These are phyloP conservation scores for Nicotiana obtusifolia DNA, from an alignment of 257 asterid genomes.

Conservation along the genomic window DNA sequence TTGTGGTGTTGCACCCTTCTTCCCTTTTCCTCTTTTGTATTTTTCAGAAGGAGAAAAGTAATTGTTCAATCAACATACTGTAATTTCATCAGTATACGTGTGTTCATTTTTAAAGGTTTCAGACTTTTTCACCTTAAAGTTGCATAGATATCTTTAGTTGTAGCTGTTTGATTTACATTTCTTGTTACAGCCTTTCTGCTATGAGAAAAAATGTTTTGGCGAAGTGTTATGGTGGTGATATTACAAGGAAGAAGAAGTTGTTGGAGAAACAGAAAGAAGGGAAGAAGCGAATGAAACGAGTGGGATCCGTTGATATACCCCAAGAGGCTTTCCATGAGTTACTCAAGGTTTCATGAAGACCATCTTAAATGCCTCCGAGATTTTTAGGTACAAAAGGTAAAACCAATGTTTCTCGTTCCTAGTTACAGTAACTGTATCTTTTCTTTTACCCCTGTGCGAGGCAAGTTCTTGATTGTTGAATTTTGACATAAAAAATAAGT, in stretches of 20 bases:
- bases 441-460: neutral
- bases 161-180: neutral
- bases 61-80: neutral
- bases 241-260: slow-evolving; percentile 76
- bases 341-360: slow-evolving; percentile 64
- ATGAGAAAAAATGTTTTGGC: slow-evolving; percentile 97
- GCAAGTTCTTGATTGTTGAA: neutral
- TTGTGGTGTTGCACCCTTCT: neutral
- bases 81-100: neutral
- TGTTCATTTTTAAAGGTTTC: no score
- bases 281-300: slow-evolving; percentile 97
- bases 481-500: neutral
- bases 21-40: neutral
- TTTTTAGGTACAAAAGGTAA: neutral
- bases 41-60: neutral
- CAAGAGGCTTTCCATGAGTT: slow-evolving; percentile 94
- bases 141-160: neutral
- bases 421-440: neutral
- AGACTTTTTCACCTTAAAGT: neutral
- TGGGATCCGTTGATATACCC: slow-evolving; percentile 94
- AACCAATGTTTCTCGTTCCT: neutral
- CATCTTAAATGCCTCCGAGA: neutral
- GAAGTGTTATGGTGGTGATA: slow-evolving; percentile 91
- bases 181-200: slow-evolving; percentile 59
- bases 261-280: slow-evolving; percentile 98